phyloP scores from a whole-genome alignment of 176 grass and related monocot species.

The Paspalum vaginatum region DNA sequence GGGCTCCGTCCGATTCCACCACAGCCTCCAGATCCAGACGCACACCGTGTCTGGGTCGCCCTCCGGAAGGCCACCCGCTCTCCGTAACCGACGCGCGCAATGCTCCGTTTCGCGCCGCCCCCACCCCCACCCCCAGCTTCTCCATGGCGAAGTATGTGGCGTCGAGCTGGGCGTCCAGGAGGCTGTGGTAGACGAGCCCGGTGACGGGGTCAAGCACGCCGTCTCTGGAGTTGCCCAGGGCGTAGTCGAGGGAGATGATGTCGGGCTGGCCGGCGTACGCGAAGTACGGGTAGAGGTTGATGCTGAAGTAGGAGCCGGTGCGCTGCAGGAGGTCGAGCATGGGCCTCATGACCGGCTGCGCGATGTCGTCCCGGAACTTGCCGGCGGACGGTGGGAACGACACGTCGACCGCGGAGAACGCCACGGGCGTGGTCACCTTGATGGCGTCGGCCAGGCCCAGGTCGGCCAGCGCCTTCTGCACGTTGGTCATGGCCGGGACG shows the following conservation, averaged over 20 bases:
- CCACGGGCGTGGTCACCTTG: conserved; percentile 64
- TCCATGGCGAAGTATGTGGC: conserved; percentile 49
- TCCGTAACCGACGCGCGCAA: not conserved
- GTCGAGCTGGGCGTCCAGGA: conserved; percentile 73
- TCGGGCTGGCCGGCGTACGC: conserved; percentile 42
- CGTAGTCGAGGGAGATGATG: conserved; percentile 54
- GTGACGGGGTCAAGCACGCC: conserved; percentile 6
- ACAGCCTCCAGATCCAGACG: too few species aligned
- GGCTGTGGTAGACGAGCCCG: conserved; percentile 46
- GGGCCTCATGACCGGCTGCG: conserved; percentile 55
- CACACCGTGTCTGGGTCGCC: not conserved
- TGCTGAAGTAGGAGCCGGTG: conserved; percentile 50
- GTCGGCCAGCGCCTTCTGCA: conserved; percentile 43
- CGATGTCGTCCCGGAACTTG: conserved; percentile 51
- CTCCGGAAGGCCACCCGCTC: not conserved
- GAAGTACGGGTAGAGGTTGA: conserved; percentile 70
- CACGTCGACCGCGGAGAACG: conserved; percentile 40
- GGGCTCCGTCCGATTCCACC: not conserved
- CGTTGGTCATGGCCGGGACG: conserved; percentile 6
- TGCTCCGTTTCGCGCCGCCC: too few species aligned
- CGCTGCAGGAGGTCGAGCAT: conserved; percentile 56
- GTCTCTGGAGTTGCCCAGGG: conserved; percentile 43
- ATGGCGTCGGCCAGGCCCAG: conserved; percentile 48
- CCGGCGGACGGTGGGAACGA: conserved; percentile 56
- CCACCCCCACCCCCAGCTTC: too few species aligned